Percentiles rank a stretch among this genome's conserved stretches.
Evolutionary conservation across 164 flowering plant species (phyloP).

Genomic region (Berberis vulgaris): DNA sequence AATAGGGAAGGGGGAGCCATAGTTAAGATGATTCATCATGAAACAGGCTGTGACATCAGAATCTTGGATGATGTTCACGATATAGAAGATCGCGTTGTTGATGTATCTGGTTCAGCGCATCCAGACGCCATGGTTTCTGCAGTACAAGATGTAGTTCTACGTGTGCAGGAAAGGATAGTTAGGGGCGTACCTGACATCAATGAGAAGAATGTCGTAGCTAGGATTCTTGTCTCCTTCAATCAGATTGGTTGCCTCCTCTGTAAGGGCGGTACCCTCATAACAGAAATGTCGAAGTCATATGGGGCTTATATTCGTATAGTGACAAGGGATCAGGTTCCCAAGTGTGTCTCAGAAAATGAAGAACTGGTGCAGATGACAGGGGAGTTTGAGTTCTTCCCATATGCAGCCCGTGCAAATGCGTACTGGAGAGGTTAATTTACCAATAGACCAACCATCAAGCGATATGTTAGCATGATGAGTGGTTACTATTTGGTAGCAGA

Average conservation of each 20-base stretch:
- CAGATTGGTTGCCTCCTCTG: constrained; percentile 87
- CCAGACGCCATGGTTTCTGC: constrained; percentile 84
- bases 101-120: constrained; percentile 79
- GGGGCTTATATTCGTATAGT: constrained; percentile 28
- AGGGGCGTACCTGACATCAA: constrained; percentile 15
- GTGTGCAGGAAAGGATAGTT: constrained; percentile 58
- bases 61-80: constrained; percentile 49
- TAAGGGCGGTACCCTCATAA: constrained; percentile 75
- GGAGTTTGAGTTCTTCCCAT: too few species aligned
- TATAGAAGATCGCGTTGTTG: constrained; percentile 70
- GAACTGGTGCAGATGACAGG: too few species aligned
- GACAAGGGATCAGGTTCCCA: too few species aligned
- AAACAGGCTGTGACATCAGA: constrained; percentile 85
- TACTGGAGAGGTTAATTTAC: too few species aligned
- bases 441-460: too few species aligned
- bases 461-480: too few species aligned
- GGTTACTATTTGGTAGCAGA: too few species aligned
- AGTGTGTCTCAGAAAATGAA: too few species aligned
- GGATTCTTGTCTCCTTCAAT: constrained; percentile 16
- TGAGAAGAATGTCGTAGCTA: constrained; percentile 43
- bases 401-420: background rate
- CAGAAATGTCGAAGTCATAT: constrained; percentile 80
- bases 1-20: constrained; percentile 78
- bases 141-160: constrained; percentile 86
- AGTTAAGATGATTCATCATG: constrained; percentile 26